Evolutionary conservation across 1,284 basidiomycete species (phyloP), one percentile per base, ranked within the genome.

Genomic region (Pterulicium gracile): DNA sequence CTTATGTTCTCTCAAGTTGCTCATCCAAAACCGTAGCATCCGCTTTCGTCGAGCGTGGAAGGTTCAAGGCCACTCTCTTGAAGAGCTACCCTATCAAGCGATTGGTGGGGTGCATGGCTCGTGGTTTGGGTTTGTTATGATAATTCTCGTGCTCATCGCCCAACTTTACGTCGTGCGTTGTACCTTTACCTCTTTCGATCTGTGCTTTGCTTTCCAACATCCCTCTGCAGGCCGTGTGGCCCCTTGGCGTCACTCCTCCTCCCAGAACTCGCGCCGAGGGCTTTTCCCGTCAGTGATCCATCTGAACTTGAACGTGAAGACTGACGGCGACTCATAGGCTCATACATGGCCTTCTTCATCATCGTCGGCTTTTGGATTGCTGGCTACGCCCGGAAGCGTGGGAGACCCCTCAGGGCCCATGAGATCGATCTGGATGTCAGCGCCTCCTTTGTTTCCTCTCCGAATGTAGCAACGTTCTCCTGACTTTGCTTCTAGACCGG

Each of bases 31-130:
- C n/a, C n/a, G n/a, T 34, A 67, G 65, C 50, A 67, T 70, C 34
- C 67, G 68, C 21, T 69, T 70, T 63, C 61, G 68, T 42, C 54
- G 52, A 24, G 68, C 68, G 3, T 70, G 68, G 68, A 49, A 56
- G 19, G 56, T 60, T 17, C 67, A 70, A 56, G 67, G 68, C 3
- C 68, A 70, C 53, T 67, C 66, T 0, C 1, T 66, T 19, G 67
- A 69, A 40, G 68, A 70, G 51, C 61, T 70, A 3, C 68, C 68
- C 20, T 69, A 63, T 61, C 54, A 53, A 35, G 67, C 68, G 17
- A 48, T 70, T 5, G 66, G 66, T 43, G 68, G 68, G 24, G 60
- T 65, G 18, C 69, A 56, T n/a, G 67, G 67, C 17, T 70, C 67
- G 2, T 69, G 64, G 63, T 62, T 69, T 45, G 67, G 68, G 50